Evolutionary conservation across 768 basidiomycete species (phyloP).

Genomic region (Psilocybe sp.): DNA sequence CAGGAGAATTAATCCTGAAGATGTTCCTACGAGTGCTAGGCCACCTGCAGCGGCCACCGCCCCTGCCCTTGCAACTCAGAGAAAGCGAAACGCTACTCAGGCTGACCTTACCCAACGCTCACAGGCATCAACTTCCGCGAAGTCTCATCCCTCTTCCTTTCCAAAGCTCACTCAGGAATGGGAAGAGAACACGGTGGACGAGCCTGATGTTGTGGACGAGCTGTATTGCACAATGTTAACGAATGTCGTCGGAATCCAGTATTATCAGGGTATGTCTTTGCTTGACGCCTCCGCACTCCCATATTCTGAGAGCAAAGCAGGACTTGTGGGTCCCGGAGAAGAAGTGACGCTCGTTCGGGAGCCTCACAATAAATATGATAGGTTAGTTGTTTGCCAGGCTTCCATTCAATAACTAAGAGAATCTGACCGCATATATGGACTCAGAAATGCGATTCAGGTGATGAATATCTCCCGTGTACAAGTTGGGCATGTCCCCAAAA

Average conservation of each 20-base stretch:
- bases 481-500: conserved; percentile 78
- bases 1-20: conserved; percentile 52
- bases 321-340: conserved; percentile 77
- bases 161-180: conserved; percentile 34
- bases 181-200: conserved; percentile 36
- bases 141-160: conserved; percentile 5
- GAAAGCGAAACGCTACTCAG: conserved; percentile 41
- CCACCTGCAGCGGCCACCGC: conserved; percentile 9
- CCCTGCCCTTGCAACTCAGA: conserved; percentile 26
- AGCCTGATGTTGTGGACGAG: conserved; percentile 60
- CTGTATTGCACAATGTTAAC: conserved; percentile 58
- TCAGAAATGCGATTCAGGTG: conserved; percentile 78
- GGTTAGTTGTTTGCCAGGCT: conserved; percentile 28
- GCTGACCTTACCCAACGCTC: conserved; percentile 14
- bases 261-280: conserved; percentile 58
- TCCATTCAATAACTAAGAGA: background rate
- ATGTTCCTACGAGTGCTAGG: conserved; percentile 50
- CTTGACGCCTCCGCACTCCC: background rate
- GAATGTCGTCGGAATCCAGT: conserved; percentile 80
- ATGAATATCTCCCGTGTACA: conserved; percentile 70
- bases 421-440: background rate
- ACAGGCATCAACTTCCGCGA: background rate
- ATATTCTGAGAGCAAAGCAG: conserved; percentile 31
- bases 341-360: conserved; percentile 68
- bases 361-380: conserved; percentile 66